Evolutionary conservation across 805 yeast species (phyloP).

Genomic region (Saccharomyces kudriavzevii): DNA sequence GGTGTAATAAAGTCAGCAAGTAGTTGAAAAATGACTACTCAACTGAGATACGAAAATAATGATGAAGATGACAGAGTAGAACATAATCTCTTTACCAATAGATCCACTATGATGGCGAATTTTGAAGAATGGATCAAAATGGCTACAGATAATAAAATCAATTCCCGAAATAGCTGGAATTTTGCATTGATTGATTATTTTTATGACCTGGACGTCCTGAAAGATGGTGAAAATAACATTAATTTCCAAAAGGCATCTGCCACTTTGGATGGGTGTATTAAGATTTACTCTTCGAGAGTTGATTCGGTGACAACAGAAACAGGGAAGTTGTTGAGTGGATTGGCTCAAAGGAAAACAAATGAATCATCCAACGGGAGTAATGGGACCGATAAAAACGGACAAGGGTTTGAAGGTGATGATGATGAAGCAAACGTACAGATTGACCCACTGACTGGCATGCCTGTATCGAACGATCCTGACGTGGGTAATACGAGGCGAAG

Average conservation of each 20-base stretch:
- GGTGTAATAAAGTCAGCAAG: background rate
- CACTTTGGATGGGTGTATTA: constrained; percentile 89
- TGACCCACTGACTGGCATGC: constrained; percentile 30
- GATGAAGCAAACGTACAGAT: constrained; percentile 22
- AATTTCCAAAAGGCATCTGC: constrained; percentile 88
- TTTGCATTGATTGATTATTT: constrained; percentile 87
- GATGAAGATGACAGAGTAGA: constrained; percentile 7
- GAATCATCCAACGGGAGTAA: constrained; percentile 14
- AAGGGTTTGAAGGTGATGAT: constrained; percentile 12
- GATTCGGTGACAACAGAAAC: constrained; percentile 91
- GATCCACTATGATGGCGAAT: constrained; percentile 40
- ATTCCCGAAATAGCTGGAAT: constrained; percentile 80
- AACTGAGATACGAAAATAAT: constrained; percentile 12
- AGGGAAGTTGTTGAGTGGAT: constrained; percentile 70
- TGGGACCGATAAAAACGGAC: constrained; percentile 20
- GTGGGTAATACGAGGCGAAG: constrained; percentile 21
- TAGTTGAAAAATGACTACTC: constrained; percentile 11
- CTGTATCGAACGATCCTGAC: constrained; percentile 21
- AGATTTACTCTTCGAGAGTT: constrained; percentile 82
- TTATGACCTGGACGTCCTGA: constrained; percentile 67
- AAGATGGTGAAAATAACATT: constrained; percentile 66
- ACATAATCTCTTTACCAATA: constrained; percentile 27
- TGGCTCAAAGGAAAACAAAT: constrained; percentile 40
- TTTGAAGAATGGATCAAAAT: constrained; percentile 77
- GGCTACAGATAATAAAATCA: constrained; percentile 79